Percentiles rank a stretch among this genome's conserved stretches.
Evolutionary conservation across 495 filamentous ascomycete species (phyloP).

Genomic region (Penicillium soppii): DNA sequence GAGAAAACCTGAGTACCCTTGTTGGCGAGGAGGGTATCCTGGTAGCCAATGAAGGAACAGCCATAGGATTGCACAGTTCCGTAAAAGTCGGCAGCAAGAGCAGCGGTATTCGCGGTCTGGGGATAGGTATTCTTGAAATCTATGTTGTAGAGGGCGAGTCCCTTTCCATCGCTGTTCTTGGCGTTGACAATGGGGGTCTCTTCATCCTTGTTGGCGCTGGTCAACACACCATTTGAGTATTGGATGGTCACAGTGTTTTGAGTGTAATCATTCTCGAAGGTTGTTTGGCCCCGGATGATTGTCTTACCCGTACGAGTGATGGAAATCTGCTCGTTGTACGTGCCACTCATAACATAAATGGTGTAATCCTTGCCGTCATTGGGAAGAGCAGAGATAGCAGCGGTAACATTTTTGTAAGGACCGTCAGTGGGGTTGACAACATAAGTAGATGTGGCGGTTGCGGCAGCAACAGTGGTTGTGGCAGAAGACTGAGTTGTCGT

Average conservation of each 20-base stretch:
- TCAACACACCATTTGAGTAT: slow-evolving; percentile 8
- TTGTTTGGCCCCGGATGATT: slow-evolving; percentile 13
- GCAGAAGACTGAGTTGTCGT: neutral
- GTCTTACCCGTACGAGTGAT: slow-evolving; percentile 15
- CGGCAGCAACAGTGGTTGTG: neutral
- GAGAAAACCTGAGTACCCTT: slow-evolving; percentile 53
- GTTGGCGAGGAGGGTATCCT: slow-evolving; percentile 59
- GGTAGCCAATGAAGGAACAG: slow-evolving; percentile 45
- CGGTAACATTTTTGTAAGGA: slow-evolving; percentile 12
- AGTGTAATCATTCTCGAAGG: slow-evolving; percentile 15
- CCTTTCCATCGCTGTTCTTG: slow-evolving; percentile 10
- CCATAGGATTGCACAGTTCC: slow-evolving; percentile 8
- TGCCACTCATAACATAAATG: slow-evolving; percentile 11
- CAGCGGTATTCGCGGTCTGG: slow-evolving; percentile 8
- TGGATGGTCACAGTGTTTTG: slow-evolving; percentile 7
- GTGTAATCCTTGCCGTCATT: slow-evolving; percentile 9
- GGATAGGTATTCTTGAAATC: slow-evolving; percentile 14
- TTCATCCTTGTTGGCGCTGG: slow-evolving; percentile 11
- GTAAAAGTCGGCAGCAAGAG: slow-evolving; percentile 14
- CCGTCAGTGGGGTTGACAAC: neutral
- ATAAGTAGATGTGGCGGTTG: slow-evolving; percentile 1
- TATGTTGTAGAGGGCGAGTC: slow-evolving; percentile 14
- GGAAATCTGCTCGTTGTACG: slow-evolving; percentile 15
- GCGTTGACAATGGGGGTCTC: slow-evolving; percentile 6
- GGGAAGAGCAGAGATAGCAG: slow-evolving; percentile 12